phyloP scores from a whole-genome alignment of 1,284 basidiomycete species.

The Ganoderma meredithae region DNA sequence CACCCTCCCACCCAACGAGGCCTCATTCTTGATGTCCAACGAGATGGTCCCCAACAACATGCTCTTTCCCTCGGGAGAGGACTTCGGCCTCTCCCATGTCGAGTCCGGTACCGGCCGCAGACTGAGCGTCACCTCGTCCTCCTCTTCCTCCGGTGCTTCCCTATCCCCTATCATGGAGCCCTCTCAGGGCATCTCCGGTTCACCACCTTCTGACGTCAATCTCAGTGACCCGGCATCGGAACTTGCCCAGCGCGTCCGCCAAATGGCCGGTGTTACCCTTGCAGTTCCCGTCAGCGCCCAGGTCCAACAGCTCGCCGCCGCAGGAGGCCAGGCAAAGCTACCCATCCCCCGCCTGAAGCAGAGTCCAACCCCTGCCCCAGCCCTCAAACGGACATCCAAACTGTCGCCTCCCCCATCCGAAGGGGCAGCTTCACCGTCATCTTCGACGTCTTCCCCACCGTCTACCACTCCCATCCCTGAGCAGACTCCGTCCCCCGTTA shows the following conservation, averaged over 20 bases:
- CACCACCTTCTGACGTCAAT: conserved; percentile 37
- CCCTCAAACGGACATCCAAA: conserved; percentile 37
- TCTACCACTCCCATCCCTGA: conserved; percentile 39
- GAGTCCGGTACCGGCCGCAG: conserved; percentile 42
- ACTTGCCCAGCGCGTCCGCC: conserved; percentile 64
- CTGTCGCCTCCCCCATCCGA: conserved; percentile 33
- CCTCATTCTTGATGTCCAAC: conserved; percentile 30
- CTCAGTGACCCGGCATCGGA: conserved; percentile 54
- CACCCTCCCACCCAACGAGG: conserved; percentile 23
- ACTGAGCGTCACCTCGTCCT: conserved; percentile 53
- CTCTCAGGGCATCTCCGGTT: conserved; percentile 32
- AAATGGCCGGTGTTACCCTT: conserved; percentile 66
- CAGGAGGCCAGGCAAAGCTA: conserved; percentile 42
- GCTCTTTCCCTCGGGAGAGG: conserved; percentile 33
- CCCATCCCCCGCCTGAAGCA: conserved; percentile 46
- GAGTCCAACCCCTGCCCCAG: conserved; percentile 29
- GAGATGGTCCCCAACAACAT: conserved; percentile 24
- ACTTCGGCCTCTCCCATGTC: conserved; percentile 25
- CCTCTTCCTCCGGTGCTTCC: conserved; percentile 59
- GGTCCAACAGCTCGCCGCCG: conserved; percentile 43
- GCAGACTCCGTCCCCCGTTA: conserved; percentile 33
- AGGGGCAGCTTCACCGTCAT: conserved; percentile 27
- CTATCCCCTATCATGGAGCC: conserved; percentile 55
- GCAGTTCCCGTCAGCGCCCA: conserved; percentile 58
- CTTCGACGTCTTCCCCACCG: conserved; percentile 46